These are phyloP conservation scores for Dryadomyces quercivorus DNA, from an alignment of 2,329 filamentous ascomycete genomes.

Conservation along the genomic window DNA sequence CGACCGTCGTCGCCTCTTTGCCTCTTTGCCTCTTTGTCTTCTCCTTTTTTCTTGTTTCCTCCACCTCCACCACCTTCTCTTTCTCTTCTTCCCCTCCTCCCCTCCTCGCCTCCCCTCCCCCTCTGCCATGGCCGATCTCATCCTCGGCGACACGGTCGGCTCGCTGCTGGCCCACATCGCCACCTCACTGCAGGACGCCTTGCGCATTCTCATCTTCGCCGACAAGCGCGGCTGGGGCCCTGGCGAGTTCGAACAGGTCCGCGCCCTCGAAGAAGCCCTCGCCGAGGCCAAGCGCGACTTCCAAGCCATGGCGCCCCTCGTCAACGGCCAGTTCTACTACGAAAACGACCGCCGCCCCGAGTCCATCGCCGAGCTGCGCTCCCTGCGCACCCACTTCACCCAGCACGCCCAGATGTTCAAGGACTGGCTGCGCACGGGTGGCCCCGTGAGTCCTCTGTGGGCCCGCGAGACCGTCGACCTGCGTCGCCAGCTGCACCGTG, in stretches of 20 bases:
- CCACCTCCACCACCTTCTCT: not conserved
- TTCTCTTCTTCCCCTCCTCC: not conserved
- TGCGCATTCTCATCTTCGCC: slow-evolving; percentile 41
- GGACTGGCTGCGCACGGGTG: slow-evolving; percentile 42
- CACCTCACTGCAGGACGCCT: slow-evolving; percentile 36
- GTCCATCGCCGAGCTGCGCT: slow-evolving; percentile 37
- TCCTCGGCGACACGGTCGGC: slow-evolving; percentile 43
- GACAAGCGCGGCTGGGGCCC: slow-evolving; percentile 47
- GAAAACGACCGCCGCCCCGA: slow-evolving; percentile 40
- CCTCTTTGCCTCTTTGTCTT: not conserved
- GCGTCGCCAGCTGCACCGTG: slow-evolving; percentile 39
- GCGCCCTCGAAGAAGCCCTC: slow-evolving; percentile 39
- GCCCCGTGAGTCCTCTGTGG: slow-evolving; percentile 44
- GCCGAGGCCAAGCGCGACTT: slow-evolving; percentile 50
- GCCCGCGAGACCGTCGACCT: slow-evolving; percentile 37
- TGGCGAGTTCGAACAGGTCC: slow-evolving; percentile 48
- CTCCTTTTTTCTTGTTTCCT: not conserved
- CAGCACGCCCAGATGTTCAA: slow-evolving; percentile 36
- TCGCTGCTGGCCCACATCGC: slow-evolving; percentile 46
- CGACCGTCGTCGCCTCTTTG: not conserved
- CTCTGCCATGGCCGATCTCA: slow-evolving; percentile 26
- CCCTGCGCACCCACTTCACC: slow-evolving; percentile 31
- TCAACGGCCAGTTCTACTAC: slow-evolving; percentile 45
- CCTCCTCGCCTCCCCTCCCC: not conserved
- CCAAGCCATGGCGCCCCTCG: slow-evolving; percentile 40